Evolutionary conservation across 306 rosid species (phyloP).

Genomic region (Cicer bijugum): DNA sequence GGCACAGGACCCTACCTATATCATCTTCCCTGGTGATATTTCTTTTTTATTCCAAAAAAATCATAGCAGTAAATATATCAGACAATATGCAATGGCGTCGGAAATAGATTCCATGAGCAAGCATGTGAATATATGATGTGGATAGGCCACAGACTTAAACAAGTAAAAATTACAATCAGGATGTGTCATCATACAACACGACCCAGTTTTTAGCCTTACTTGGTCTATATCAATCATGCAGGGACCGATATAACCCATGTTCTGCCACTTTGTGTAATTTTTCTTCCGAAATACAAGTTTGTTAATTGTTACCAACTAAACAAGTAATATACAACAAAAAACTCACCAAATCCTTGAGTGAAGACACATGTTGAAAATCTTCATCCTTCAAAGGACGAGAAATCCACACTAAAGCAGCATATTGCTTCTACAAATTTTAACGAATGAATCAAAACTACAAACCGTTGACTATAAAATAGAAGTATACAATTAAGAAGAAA

Average conservation of each 20-base stretch:
- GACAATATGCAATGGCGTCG: constrained; percentile 7
- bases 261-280: constrained; percentile 3
- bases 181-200: background rate
- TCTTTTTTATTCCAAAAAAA: background rate
- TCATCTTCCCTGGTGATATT: constrained; percentile 2
- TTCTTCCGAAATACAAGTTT: constrained; percentile 21
- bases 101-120: background rate
- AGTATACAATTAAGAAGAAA: constrained; percentile 19
- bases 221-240: constrained; percentile 22
- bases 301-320: constrained; percentile 26
- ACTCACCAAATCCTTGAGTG: constrained; percentile 57
- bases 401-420: constrained; percentile 91
- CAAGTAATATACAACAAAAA: constrained; percentile 12
- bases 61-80: background rate
- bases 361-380: constrained; percentile 61
- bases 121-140: background rate
- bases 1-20: too few species aligned
- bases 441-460: constrained; percentile 13
- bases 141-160: constrained; percentile 25
- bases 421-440: constrained; percentile 70
- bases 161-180: background rate
- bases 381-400: constrained; percentile 76
- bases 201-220: constrained; percentile 15
- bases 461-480: constrained; percentile 23
- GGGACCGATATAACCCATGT: background rate